These are phyloP conservation scores for Entelexis paramagnoliae DNA, from an alignment of 1,139 yeast genomes.

Conservation along the genomic window DNA sequence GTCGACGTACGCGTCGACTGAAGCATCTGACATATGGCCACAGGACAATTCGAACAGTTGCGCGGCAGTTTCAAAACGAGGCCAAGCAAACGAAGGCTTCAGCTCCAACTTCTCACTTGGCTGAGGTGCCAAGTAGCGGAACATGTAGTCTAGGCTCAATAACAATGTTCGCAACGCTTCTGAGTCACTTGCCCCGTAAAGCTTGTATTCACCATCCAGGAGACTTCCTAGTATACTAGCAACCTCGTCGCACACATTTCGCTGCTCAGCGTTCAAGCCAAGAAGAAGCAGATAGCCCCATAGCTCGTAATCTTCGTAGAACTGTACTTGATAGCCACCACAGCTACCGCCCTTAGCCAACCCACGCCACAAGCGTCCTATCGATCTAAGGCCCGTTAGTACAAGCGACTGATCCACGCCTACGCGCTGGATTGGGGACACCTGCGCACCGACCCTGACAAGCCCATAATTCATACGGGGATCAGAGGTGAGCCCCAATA, in stretches of 20 bases:
- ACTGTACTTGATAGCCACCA: slow-evolving; percentile 2
- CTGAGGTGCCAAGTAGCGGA: background rate
- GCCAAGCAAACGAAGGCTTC: background rate
- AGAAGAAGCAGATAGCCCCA: background rate
- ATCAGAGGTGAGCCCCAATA: background rate
- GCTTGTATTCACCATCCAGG: background rate
- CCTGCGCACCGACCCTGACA: background rate
- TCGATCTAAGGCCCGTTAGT: background rate
- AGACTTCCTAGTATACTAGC: background rate
- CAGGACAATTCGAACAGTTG: background rate
- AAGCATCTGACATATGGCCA: background rate
- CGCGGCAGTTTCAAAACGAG: background rate
- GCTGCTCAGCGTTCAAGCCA: background rate
- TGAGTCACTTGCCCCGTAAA: background rate
- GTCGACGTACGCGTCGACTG: background rate
- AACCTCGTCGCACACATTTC: background rate
- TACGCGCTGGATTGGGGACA: background rate
- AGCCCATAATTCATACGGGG: background rate
- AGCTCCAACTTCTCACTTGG: background rate
- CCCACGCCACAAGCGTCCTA: background rate
- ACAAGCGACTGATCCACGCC: background rate
- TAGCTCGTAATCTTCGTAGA: background rate
- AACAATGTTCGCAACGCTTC: background rate
- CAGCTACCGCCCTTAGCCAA: background rate
- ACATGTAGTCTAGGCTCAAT: background rate